Evolutionary conservation across 129 eudicot species (phyloP), one percentile per base, ranked within the genome.

Genomic region (Calendula officinalis): DNA sequence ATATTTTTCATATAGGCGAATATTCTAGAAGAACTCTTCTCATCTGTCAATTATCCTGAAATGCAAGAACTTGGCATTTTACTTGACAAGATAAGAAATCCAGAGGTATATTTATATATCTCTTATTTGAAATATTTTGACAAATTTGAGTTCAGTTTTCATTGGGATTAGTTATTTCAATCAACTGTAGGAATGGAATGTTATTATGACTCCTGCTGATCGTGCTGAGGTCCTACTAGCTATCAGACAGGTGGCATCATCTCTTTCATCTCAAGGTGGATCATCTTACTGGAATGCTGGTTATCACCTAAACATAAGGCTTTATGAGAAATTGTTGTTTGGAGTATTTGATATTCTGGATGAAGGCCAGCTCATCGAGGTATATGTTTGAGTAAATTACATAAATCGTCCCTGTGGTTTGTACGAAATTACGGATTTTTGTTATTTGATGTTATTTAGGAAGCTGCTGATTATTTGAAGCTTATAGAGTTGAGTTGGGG

Each of bases 341-440:
- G 82, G 91, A 42, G 71, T 92, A 51, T 92, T 92, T 76, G 99
- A 92, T 70, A 83, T 81, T 72, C 74, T 92, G 73, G 99, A 92
- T 49, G 99, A 92, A 69, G 86, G 91, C 52, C 91, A 88, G 50
- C 81, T 92, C 49, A 69, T 92, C 35, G 89, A 80, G 95, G 98
- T 91, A 35, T 15, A 8, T 34, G 3, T 54, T 74, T 43, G 45
- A 5, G 12, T 76, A 70, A 35, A 61, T 54, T 30, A 40, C 40
- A 13, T 52, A 36, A 13, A 38, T 47, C 10, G 30, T 40, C 45
- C 6, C 27, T 36, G 3, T 8, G 64, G 39, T 37, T 46, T 7
- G 27, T 55, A 55, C 46, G 5, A 34, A 35, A 11, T 22, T 22
- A 22, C 2, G 30, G 43, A 5, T 22, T 62, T 61, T 17, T 6